Conservation (phyloP, 1,139 yeast species). For the Pichia sp. region DNA sequence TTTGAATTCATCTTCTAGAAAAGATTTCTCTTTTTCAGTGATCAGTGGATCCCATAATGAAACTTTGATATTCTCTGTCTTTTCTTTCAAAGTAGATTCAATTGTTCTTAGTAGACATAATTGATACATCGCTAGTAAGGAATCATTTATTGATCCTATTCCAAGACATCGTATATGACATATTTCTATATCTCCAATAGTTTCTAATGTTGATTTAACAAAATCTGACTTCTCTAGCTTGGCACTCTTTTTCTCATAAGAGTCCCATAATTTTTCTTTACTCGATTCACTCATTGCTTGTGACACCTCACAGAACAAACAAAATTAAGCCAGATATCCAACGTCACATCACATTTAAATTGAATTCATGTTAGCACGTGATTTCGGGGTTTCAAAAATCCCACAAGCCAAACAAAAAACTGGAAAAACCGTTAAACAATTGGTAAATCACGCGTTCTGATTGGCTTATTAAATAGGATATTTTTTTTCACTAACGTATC, state of each 20-base stretch:
- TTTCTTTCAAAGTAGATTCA: slow-evolving; percentile 9
- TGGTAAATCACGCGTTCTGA: neutral
- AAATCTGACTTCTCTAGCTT: neutral
- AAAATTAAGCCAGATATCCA: too few relatives aligned
- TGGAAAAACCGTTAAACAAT: neutral
- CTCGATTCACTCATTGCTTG: neutral
- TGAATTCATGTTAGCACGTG: neutral
- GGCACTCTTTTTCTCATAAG: neutral
- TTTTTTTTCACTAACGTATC: neutral
- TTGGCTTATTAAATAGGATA: neutral
- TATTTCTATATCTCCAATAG: neutral
- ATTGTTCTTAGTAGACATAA: slow-evolving; percentile 22
- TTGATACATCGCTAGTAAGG: slow-evolving; percentile 25
- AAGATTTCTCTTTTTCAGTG: slow-evolving; percentile 29
- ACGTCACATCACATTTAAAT: too few relatives aligned
- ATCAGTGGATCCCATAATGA: slow-evolving; percentile 47
- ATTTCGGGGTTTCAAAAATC: neutral
- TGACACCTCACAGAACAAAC: neutral
- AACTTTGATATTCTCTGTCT: slow-evolving; percentile 15
- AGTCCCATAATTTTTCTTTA: neutral
- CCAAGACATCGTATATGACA: slow-evolving; percentile 26
- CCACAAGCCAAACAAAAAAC: neutral
- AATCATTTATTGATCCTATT: slow-evolving; percentile 26
- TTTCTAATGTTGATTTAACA: neutral
- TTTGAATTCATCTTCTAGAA: slow-evolving; percentile 24